Conservation (phyloP, 2,329 filamentous ascomycete species). For the Sphaerulina populicola region DNA sequence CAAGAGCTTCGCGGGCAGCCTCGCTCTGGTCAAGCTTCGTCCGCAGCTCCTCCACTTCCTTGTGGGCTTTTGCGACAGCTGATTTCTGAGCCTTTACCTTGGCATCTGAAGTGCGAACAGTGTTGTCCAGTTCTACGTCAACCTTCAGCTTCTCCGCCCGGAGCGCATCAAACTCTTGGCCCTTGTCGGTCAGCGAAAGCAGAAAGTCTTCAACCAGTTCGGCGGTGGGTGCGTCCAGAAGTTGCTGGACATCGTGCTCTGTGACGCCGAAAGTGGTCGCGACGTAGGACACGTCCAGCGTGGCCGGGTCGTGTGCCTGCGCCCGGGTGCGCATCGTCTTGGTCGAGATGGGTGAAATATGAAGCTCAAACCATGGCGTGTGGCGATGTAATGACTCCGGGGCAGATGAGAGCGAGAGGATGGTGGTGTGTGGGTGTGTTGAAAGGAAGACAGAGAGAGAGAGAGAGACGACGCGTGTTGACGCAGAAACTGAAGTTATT, state of each 20-base stretch:
- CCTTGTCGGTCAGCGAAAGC: constrained; percentile 65
- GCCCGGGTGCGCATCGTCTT: constrained; percentile 43
- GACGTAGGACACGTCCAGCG: constrained; percentile 63
- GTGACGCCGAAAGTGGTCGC: constrained; percentile 63
- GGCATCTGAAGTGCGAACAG: constrained; percentile 72
- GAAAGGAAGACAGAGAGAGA: neutral
- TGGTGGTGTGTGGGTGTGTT: no score
- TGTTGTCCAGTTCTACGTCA: constrained; percentile 89
- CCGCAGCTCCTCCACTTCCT: constrained; percentile 72
- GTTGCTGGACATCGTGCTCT: constrained; percentile 52
- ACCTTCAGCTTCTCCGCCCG: constrained; percentile 80
- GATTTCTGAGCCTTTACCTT: constrained; percentile 74
- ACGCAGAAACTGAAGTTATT: neutral
- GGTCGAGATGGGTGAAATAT: neutral
- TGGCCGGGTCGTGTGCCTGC: constrained; percentile 42
- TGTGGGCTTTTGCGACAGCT: constrained; percentile 71
- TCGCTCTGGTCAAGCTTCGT: constrained; percentile 78
- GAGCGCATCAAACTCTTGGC: constrained; percentile 70
- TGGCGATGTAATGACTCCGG: neutral
- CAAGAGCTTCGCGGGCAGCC: constrained; percentile 62
- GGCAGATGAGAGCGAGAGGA: neutral
- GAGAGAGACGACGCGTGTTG: neutral
- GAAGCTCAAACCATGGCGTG: constrained; percentile 15
- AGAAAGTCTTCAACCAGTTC: constrained; percentile 72
- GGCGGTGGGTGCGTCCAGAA: constrained; percentile 61